A percentile compares a stretch with the other conserved stretches of the same genome.
phyloP scores from a whole-genome alignment of 1,139 yeast genomes.

The Kodamaea sp. region DNA sequence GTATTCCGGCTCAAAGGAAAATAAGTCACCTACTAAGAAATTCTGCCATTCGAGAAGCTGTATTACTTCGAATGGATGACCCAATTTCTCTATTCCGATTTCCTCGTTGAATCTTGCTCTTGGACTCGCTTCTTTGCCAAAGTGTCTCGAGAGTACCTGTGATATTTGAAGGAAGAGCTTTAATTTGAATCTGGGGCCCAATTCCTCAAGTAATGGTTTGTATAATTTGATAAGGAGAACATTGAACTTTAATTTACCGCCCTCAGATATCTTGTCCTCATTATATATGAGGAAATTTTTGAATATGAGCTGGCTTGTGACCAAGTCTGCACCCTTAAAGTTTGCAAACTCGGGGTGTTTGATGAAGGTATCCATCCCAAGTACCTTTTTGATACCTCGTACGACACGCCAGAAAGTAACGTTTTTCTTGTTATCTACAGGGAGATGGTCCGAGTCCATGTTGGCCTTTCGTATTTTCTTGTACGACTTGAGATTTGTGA shows the following conservation, averaged over 20 bases:
- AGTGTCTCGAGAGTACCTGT: conserved; percentile 5
- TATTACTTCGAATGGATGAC: conserved; percentile 11
- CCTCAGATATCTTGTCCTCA: conserved; percentile 16
- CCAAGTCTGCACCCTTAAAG: conserved; percentile 12
- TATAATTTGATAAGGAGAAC: conserved; percentile 32
- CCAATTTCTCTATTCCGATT: not conserved
- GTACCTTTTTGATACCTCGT: conserved; percentile 10
- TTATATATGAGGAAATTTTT: conserved; percentile 32
- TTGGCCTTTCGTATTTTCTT: conserved; percentile 49
- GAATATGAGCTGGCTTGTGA: conserved; percentile 20
- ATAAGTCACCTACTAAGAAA: conserved; percentile 2
- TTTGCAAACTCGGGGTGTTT: conserved; percentile 2
- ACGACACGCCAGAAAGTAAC: conserved; percentile 43
- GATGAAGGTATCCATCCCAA: conserved; percentile 4
- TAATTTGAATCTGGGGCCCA: conserved; percentile 26
- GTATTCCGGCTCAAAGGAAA: not conserved
- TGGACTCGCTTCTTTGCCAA: not conserved
- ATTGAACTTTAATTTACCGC: conserved; percentile 26
- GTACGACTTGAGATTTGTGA: conserved; percentile 26
- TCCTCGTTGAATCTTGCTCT: not conserved
- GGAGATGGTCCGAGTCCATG: conserved; percentile 34
- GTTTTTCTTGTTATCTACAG: conserved; percentile 33
- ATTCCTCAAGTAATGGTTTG: conserved; percentile 33
- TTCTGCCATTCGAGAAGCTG: conserved; percentile 23
- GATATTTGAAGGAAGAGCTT: conserved; percentile 13